A percentile compares a stretch with the other conserved stretches of the same genome.
These are phyloP conservation scores for Collybia sp. DNA, from an alignment of 768 basidiomycete genomes.

Conservation along the genomic window DNA sequence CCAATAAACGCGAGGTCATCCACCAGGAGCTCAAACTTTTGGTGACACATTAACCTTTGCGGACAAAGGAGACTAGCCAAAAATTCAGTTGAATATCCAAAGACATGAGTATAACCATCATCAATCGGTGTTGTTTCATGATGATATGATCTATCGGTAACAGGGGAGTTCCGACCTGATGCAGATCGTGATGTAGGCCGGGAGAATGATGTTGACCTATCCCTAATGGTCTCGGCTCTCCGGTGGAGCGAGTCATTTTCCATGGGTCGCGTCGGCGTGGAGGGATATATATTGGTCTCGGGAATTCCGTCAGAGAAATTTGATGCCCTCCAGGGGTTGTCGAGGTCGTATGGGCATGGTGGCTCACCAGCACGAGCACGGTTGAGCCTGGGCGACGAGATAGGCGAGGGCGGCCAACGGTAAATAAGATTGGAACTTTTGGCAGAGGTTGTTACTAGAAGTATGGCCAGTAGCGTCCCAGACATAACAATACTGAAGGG, in stretches of 20 bases:
- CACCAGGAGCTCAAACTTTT: slow-evolving; percentile 89
- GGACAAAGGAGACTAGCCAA: slow-evolving; percentile 82
- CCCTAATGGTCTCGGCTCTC: slow-evolving; percentile 40
- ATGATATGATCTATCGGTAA: slow-evolving; percentile 35
- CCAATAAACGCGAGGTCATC: slow-evolving; percentile 93
- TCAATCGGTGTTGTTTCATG: slow-evolving; percentile 26
- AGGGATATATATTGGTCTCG: slow-evolving; percentile 15
- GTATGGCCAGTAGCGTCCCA: slow-evolving; percentile 72
- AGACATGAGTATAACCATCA: slow-evolving; percentile 61
- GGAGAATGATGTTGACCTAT: slow-evolving; percentile 50
- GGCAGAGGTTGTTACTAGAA: slow-evolving; percentile 82
- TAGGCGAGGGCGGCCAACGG: slow-evolving; percentile 78
- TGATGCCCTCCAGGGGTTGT: slow-evolving; percentile 73
- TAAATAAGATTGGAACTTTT: slow-evolving; percentile 77
- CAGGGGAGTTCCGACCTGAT: slow-evolving; percentile 49
- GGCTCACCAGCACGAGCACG: slow-evolving; percentile 54
- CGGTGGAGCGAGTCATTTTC: slow-evolving; percentile 47
- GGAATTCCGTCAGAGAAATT: slow-evolving; percentile 35
- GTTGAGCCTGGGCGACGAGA: slow-evolving; percentile 59
- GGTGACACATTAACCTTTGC: slow-evolving; percentile 76
- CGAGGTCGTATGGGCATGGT: slow-evolving; percentile 45
- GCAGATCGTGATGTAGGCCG: slow-evolving; percentile 38
- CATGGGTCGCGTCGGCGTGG: slow-evolving; percentile 9
- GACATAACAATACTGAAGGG: slow-evolving; percentile 40
- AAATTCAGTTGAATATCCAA: slow-evolving; percentile 79